Percentiles rank a stretch among this genome's conserved stretches.
Conservation (phyloP, 2,329 filamentous ascomycete genomes). For the Fusarium nygamai region DNA sequence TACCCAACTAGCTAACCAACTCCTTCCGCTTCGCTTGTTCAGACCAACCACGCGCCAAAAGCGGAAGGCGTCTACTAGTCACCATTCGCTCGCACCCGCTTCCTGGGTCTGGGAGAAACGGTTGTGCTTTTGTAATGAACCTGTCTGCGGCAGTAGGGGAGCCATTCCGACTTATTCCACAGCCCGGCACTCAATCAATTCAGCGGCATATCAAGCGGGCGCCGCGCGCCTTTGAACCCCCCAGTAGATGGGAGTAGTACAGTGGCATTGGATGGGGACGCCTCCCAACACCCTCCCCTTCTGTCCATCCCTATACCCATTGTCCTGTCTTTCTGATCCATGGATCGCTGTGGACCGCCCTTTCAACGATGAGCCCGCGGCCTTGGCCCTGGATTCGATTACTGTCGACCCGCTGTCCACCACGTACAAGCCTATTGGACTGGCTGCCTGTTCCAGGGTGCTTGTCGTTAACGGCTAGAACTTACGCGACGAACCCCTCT, state of each 20-base stretch:
- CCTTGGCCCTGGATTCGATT: constrained; percentile 37
- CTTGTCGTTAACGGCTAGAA: constrained; percentile 12
- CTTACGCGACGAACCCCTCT: constrained; percentile 22
- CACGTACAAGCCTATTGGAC: constrained; percentile 14
- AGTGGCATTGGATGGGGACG: constrained; percentile 15
- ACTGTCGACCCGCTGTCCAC: constrained; percentile 25
- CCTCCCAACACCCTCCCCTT: constrained; percentile 10
- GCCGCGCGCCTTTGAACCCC: constrained; percentile 18
- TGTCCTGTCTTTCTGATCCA: constrained; percentile 23
- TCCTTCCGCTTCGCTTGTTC: constrained; percentile 29
- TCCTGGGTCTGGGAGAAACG: constrained; percentile 1
- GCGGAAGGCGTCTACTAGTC: constrained; percentile 40
- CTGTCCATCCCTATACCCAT: constrained; percentile 6
- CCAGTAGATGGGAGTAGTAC: constrained; percentile 5
- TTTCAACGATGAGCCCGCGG: constrained; percentile 30
- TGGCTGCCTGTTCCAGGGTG: constrained; percentile 2
- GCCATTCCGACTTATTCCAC: constrained; percentile 27
- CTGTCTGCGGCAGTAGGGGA: constrained; percentile 21
- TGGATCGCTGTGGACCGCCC: constrained; percentile 27
- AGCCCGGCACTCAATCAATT: constrained; percentile 36
- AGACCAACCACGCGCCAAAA: constrained; percentile 35
- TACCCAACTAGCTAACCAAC: constrained; percentile 12
- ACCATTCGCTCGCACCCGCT: constrained; percentile 33
- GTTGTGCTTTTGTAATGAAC: constrained; percentile 1
- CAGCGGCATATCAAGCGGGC: constrained; percentile 39